These are phyloP conservation scores for Annulohypoxylon maeteangense DNA, from an alignment of 495 filamentous ascomycete species.

Conservation along the genomic window DNA sequence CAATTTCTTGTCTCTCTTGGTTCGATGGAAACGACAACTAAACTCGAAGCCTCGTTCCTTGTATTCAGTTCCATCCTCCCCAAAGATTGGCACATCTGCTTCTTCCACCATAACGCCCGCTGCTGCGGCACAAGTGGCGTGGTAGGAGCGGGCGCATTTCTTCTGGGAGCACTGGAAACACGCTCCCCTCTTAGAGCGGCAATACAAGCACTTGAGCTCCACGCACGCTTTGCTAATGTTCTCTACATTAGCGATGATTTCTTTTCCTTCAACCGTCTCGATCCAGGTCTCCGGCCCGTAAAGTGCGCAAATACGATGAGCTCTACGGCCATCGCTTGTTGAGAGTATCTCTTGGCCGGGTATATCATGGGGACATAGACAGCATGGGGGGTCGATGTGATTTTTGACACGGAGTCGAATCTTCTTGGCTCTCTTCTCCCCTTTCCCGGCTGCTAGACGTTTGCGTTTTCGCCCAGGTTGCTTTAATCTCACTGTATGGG, in stretches of 20 bases:
- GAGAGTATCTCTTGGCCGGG: constrained; percentile 83
- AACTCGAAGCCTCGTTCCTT: constrained; percentile 89
- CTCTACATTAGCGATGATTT: constrained; percentile 79
- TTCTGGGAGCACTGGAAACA: constrained; percentile 97
- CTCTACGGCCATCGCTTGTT: constrained; percentile 87
- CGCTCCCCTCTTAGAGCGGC: constrained; percentile 89
- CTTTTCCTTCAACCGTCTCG: constrained; percentile 71
- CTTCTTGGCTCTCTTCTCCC: constrained; percentile 73
- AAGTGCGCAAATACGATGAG: constrained; percentile 87
- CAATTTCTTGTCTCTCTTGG: constrained; percentile 79
- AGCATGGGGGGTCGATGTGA: constrained; percentile 83
- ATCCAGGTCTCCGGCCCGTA: constrained; percentile 95
- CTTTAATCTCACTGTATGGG: constrained; percentile 57
- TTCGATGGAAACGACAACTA: constrained; percentile 91
- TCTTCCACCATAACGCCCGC: constrained; percentile 93
- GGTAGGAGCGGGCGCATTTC: constrained; percentile 93
- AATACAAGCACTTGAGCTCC: constrained; percentile 93
- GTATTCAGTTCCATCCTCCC: constrained; percentile 91
- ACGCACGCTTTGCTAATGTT: constrained; percentile 86
- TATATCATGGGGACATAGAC: constrained; percentile 92
- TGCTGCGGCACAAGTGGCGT: constrained; percentile 91
- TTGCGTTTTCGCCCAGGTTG: constrained; percentile 69
- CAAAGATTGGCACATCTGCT: constrained; percentile 84
- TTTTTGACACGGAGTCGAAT: constrained; percentile 74
- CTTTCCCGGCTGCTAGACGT: constrained; percentile 50